Conservation (phyloP, 495 filamentous ascomycete genomes). For the Lindgomyces ingoldianus region DNA sequence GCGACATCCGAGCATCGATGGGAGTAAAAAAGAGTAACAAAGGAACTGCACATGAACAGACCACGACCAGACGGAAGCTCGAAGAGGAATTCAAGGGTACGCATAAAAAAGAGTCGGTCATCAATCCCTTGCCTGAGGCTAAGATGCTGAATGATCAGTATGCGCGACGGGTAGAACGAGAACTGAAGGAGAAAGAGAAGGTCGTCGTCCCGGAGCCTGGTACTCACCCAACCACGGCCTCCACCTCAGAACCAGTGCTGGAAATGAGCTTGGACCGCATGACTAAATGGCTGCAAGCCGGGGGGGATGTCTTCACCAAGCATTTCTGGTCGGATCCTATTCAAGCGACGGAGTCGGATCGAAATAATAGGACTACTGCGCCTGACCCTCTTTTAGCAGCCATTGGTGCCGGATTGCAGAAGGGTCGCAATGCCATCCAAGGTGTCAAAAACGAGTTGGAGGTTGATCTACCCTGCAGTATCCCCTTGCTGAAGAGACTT, state of each 20-base stretch:
- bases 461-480: constrained; percentile 15
- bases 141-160: constrained; percentile 24
- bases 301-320: constrained; percentile 2
- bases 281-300: constrained; percentile 14
- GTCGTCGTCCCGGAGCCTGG: not conserved
- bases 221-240: not conserved
- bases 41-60: constrained; percentile 3
- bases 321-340: constrained; percentile 26
- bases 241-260: not conserved
- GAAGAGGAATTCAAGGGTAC: constrained; percentile 20
- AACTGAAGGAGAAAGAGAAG: constrained; percentile 1
- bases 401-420: constrained; percentile 2
- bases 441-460: constrained; percentile 9
- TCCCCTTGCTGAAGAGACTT: constrained; percentile 5
- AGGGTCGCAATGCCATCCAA: constrained; percentile 5
- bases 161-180: constrained; percentile 11
- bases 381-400: not conserved
- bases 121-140: constrained; percentile 9
- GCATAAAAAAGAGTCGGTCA: constrained; percentile 5
- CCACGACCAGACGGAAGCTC: constrained; percentile 5
- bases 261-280: constrained; percentile 21
- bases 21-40: constrained; percentile 4
- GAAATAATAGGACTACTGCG: not conserved
- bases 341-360: not conserved
- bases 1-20: constrained; percentile 32